Conservation (phyloP, 108 stramenopile species). For the Discostella stelligeroides region DNA sequence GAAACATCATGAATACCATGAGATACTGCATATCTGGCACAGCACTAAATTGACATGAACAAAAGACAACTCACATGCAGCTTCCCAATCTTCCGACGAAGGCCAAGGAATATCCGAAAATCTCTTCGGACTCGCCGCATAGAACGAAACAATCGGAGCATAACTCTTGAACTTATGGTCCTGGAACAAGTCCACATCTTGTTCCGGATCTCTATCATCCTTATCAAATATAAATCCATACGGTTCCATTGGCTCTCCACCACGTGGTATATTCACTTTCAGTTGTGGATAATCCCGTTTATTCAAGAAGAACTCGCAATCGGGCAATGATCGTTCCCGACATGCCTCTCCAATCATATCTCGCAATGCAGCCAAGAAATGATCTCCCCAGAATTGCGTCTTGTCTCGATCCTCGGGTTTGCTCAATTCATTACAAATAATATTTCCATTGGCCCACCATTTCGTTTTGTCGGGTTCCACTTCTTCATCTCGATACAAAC, state of each 20-base stretch:
- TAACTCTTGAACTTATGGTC: constrained; percentile 86
- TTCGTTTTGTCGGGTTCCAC: constrained; percentile 84
- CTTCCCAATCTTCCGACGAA: constrained; percentile 99
- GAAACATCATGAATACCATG: not conserved
- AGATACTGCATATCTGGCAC: not conserved
- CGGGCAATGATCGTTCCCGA: constrained; percentile 83
- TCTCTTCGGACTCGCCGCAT: constrained; percentile 79
- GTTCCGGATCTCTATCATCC: constrained; percentile 94
- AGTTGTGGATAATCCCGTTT: constrained; percentile 99
- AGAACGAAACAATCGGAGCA: constrained; percentile 98
- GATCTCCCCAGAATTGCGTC: constrained; percentile 96
- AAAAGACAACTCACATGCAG: constrained; percentile 89
- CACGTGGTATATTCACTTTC: constrained; percentile 87
- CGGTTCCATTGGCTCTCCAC: constrained; percentile 92
- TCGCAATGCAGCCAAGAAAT: constrained; percentile 92
- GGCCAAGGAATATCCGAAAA: constrained; percentile 99
- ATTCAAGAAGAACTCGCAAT: constrained; percentile 99
- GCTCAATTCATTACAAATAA: constrained; percentile 97
- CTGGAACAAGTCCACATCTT: constrained; percentile 89
- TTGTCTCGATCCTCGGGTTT: constrained; percentile 71
- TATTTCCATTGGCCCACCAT: constrained; percentile 99
- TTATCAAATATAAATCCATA: constrained; percentile 99
- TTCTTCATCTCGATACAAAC: constrained; percentile 89
- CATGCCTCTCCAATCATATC: constrained; percentile 97
- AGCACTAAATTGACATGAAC: not conserved